Base-by-base conservation (phyloP, 148 eudicot genomes). In the Simmondsia chinensis region DNA sequence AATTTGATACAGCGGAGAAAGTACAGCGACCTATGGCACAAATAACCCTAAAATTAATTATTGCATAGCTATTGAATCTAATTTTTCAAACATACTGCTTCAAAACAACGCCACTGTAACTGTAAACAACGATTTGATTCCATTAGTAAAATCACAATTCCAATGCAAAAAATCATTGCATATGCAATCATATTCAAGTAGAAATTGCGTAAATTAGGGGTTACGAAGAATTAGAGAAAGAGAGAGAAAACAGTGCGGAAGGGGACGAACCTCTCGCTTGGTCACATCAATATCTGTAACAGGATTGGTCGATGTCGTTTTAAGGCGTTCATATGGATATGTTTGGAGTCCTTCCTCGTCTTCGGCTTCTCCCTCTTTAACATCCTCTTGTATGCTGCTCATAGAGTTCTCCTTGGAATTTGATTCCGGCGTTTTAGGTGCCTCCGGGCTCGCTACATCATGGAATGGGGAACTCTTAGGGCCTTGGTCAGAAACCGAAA, bases 271-370 rank as follows among this genome's bases (percentile, higher is more conserved):
- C 99, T 93, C 99, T 48, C 99, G 76, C 63, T 75, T 93, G 44
- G 99, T 82, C 43, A 79, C 59, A 66, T 93, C 99, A 46, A 93
- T 80, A n/a, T 77, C 94, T 46, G 80, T 6, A 22, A 48, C 71
- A 34, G 94, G 89, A 62, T 86, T 80, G 8, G 70, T 16, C 44
- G 99, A 79, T 19, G 63, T 37, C 21, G 74, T 77, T 54, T 15
- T 82, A 30, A 93, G 70, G 16, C 89, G 81, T 6, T 93, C 99
- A 55, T 86, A 93, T 19, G 96, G 99, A 56, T 85, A 52, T 44
- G 59, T 30, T n/a, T 83, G 48, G 24, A 86, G 87, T 43, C 83
- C 87, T 43, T 77, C 94, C 46, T 93, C 94, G 54, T 86, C 96
- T 53, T 87, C 99, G 48, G 57, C 72, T 56, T 82, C 94, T 50